phyloP scores from a whole-genome alignment of 257 asterid genomes.

The Haberlea rhodopensis region DNA sequence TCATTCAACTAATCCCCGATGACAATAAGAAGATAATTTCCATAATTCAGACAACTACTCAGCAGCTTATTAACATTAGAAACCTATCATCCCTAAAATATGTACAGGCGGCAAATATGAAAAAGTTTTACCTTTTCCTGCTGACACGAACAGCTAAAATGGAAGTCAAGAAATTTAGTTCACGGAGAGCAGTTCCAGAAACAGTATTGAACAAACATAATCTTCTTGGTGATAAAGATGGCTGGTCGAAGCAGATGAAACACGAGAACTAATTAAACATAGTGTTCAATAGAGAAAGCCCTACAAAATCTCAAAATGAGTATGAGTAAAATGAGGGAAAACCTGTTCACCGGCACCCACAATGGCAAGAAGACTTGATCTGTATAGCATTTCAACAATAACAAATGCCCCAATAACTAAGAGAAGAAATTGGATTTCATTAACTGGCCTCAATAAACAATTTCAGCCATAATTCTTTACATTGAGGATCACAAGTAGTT shows the following conservation, averaged over 20 bases:
- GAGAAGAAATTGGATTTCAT: constrained; percentile 21
- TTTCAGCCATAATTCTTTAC: background rate
- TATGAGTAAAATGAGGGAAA: constrained; percentile 10
- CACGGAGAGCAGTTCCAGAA: constrained; percentile 70
- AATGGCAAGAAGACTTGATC: constrained; percentile 76
- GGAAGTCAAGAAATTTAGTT: constrained; percentile 86
- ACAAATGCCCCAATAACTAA: constrained; percentile 79
- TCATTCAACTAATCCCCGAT: constrained; percentile 14
- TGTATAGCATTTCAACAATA: constrained; percentile 83
- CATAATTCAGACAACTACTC: constrained; percentile 7
- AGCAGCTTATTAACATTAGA: constrained; percentile 10
- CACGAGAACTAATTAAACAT: background rate
- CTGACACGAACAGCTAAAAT: constrained; percentile 77
- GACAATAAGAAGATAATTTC: constrained; percentile 10
- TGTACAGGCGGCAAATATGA: constrained; percentile 15
- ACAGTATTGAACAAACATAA: constrained; percentile 70
- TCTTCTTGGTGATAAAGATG: constrained; percentile 86
- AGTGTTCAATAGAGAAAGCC: background rate
- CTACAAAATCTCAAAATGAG: background rate
- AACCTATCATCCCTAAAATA: constrained; percentile 6
- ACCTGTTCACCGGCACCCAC: constrained; percentile 99
- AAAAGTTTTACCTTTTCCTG: constrained; percentile 56
- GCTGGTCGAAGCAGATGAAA: constrained; percentile 46
- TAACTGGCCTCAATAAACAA: constrained; percentile 3
- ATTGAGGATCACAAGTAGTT: constrained; percentile 12